A percentile compares a stretch with the other conserved stretches of the same genome.
Conservation (phyloP, 306 rosid genomes). For the Casuarina cunninghamiana region DNA sequence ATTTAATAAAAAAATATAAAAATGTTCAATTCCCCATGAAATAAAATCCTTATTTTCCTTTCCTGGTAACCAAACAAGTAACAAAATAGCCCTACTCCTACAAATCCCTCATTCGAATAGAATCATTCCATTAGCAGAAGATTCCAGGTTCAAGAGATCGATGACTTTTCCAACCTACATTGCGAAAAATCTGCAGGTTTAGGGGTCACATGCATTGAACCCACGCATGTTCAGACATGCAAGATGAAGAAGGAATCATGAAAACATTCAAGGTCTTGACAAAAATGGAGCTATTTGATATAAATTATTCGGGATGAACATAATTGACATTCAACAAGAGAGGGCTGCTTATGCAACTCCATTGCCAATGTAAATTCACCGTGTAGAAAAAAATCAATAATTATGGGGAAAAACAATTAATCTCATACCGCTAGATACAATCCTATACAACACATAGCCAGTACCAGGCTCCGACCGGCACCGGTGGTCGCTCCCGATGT, state of each 20-base stretch:
- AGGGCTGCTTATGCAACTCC: constrained; percentile 57
- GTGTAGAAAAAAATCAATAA: constrained; percentile 44
- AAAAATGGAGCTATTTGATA: constrained; percentile 29
- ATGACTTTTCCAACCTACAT: no score
- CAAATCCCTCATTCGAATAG: no score
- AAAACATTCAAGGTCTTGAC: constrained; percentile 18
- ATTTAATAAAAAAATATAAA: no score
- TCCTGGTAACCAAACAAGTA: no score
- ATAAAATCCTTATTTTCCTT: no score
- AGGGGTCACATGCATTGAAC: not conserved
- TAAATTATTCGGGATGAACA: constrained; percentile 39
- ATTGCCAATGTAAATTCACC: constrained; percentile 52
- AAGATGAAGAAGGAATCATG: no score
- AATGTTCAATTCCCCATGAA: no score
- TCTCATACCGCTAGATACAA: constrained; percentile 70
- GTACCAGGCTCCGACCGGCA: constrained; percentile 31
- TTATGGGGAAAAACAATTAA: constrained; percentile 38
- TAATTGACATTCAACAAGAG: constrained; percentile 35
- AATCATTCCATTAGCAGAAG: not conserved
- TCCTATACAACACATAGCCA: constrained; percentile 67
- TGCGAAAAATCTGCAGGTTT: not conserved
- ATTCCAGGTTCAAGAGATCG: not conserved
- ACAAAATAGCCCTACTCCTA: no score
- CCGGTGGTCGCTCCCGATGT: constrained; percentile 41
- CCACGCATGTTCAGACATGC: not conserved